Evolutionary conservation across 306 rosid genomes (phyloP).

Genomic region (Casuarina cunninghamiana): DNA sequence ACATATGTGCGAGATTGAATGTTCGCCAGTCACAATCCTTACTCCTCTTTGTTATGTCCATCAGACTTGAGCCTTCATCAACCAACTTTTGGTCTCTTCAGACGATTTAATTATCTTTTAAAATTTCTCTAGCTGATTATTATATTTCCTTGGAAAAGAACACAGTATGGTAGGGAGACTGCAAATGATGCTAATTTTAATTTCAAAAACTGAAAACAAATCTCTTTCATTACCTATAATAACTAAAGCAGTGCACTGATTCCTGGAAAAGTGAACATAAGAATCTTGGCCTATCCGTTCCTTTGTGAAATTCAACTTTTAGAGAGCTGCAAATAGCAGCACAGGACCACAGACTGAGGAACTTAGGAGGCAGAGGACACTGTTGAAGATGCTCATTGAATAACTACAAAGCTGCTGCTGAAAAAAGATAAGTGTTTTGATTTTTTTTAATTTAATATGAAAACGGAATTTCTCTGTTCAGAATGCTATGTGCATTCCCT

Average conservation of each 20-base stretch:
- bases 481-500: neutral
- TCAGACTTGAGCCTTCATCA: neutral
- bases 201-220: neutral
- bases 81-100: neutral
- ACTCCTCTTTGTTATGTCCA: neutral
- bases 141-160: neutral
- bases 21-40: neutral
- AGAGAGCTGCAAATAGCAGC: neutral
- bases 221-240: neutral
- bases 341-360: neutral
- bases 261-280: neutral
- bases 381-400: neutral
- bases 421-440: neutral
- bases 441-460: neutral
- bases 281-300: neutral
- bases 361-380: neutral
- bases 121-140: neutral
- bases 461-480: neutral
- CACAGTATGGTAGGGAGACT: neutral
- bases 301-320: neutral
- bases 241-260: neutral
- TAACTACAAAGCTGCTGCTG: constrained; percentile 1
- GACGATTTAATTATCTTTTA: neutral
- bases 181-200: neutral
- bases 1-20: neutral